Percentiles rank a stretch among this genome's conserved stretches.
Conservation (phyloP, 345 rosid genomes). For the Euphorbia peplus region DNA sequence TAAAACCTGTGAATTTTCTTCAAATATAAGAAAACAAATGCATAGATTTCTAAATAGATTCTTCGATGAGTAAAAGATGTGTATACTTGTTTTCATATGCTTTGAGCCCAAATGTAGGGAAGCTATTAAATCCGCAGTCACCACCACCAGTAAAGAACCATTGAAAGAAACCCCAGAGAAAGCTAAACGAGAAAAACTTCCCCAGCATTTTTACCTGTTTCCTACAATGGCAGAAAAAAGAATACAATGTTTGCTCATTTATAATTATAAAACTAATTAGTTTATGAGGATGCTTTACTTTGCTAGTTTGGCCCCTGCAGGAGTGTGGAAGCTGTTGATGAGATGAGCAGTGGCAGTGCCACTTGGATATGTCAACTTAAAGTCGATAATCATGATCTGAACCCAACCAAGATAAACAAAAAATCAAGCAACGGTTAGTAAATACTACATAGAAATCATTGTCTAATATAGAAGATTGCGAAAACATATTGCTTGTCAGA, state of each 20-base stretch:
- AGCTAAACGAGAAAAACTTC: constrained; percentile 29
- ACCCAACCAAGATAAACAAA: background rate
- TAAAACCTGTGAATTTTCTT: constrained; percentile 19
- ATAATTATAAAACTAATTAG: background rate
- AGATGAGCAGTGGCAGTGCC: constrained; percentile 38
- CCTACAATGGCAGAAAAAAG: constrained; percentile 14
- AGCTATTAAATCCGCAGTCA: constrained; percentile 28
- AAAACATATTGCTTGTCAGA: background rate
- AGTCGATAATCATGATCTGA: constrained; percentile 33
- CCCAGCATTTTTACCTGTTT: constrained; percentile 29
- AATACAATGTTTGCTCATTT: background rate
- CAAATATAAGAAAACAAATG: background rate
- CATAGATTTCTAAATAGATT: background rate
- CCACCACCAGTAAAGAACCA: constrained; percentile 33
- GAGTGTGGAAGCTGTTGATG: constrained; percentile 37
- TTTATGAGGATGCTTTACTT: constrained; percentile 11
- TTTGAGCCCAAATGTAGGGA: constrained; percentile 29
- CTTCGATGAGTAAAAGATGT: background rate
- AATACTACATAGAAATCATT: background rate
- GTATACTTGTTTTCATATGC: constrained; percentile 25
- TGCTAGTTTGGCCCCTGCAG: constrained; percentile 36
- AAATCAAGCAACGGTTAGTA: background rate
- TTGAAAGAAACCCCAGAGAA: constrained; percentile 36
- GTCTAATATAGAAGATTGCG: background rate
- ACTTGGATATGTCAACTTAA: constrained; percentile 37